phyloP scores from a whole-genome alignment of 352 stramenopile genomes.

The Phytophthora podocarpi region DNA sequence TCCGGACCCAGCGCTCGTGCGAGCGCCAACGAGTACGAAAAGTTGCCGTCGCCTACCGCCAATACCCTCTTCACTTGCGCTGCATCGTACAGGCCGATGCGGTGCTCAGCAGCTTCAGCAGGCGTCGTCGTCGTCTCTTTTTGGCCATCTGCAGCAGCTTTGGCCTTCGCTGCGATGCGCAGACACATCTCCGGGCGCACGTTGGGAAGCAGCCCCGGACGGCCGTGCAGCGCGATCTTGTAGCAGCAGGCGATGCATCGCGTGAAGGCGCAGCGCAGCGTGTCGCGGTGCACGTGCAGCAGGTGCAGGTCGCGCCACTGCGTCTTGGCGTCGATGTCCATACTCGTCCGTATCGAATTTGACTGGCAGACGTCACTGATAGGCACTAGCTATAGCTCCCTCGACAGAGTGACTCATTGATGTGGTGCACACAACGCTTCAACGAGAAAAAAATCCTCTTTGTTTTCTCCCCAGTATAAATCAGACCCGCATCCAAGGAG shows the following conservation, averaged over 20 bases:
- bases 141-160: slow-evolving; percentile 6
- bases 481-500: slow-evolving; percentile 20
- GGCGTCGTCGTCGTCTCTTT: neutral
- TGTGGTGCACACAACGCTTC: slow-evolving; percentile 10
- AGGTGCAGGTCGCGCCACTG: slow-evolving; percentile 56
- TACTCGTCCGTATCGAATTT: neutral
- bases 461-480: slow-evolving; percentile 15
- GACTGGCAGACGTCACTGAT: slow-evolving; percentile 13
- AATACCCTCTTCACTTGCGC: slow-evolving; percentile 64
- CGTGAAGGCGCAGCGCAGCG: slow-evolving; percentile 68
- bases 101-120: slow-evolving; percentile 2
- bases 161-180: slow-evolving; percentile 39
- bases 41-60: slow-evolving; percentile 96
- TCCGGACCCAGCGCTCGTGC: slow-evolving; percentile 54
- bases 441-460: slow-evolving; percentile 2
- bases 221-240: slow-evolving; percentile 79
- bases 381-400: slow-evolving; percentile 7
- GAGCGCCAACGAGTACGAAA: slow-evolving; percentile 94
- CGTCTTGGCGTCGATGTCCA: slow-evolving; percentile 10
- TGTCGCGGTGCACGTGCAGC: slow-evolving; percentile 70
- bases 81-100: slow-evolving; percentile 68
- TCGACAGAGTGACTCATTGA: neutral
- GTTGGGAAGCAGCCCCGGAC: slow-evolving; percentile 64
- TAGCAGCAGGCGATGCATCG: slow-evolving; percentile 88
- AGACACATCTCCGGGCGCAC: slow-evolving; percentile 80